phyloP scores from a whole-genome alignment of 768 basidiomycete species.

The Trametes meyenii region DNA sequence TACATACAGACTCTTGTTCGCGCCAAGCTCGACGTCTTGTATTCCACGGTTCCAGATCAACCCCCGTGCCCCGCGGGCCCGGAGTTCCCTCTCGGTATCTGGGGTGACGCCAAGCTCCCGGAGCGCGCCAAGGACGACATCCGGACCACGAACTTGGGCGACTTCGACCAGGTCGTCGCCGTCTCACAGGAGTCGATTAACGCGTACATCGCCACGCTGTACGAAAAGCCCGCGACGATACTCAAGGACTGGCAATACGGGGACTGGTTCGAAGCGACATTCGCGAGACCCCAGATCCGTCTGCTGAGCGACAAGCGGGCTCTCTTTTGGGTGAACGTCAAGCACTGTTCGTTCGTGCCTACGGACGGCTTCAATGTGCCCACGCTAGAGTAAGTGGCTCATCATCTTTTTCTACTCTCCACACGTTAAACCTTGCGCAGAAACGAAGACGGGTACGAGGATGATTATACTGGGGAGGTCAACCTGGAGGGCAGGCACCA shows the following conservation, averaged over 20 bases:
- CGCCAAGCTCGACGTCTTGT: no score
- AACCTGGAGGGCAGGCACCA: no score
- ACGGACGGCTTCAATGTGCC: slow-evolving; percentile 8
- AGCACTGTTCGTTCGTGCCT: slow-evolving; percentile 16
- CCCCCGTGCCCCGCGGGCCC: not conserved
- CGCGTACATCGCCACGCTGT: slow-evolving; percentile 24
- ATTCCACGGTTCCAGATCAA: no score
- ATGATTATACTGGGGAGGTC: no score
- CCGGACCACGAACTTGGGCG: slow-evolving; percentile 25
- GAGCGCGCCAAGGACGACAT: slow-evolving; percentile 7
- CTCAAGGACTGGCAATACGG: slow-evolving; percentile 20
- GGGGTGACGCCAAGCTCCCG: slow-evolving; percentile 9
- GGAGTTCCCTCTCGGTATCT: slow-evolving; percentile 16
- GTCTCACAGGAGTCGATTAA: slow-evolving; percentile 32
- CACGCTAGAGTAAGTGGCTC: not conserved
- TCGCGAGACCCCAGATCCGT: slow-evolving; percentile 26
- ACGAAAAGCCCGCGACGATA: not conserved
- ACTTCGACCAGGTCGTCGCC: slow-evolving; percentile 32
- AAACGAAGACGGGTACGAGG: no score
- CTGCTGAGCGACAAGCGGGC: slow-evolving; percentile 28
- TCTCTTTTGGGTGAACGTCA: slow-evolving; percentile 26
- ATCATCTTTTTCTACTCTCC: no score
- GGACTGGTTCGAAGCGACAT: slow-evolving; percentile 26
- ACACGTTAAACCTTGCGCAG: no score
- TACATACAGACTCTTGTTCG: no score